These are phyloP conservation scores for Inga leiocalycina DNA, from an alignment of 306 rosid species.

Conservation along the genomic window DNA sequence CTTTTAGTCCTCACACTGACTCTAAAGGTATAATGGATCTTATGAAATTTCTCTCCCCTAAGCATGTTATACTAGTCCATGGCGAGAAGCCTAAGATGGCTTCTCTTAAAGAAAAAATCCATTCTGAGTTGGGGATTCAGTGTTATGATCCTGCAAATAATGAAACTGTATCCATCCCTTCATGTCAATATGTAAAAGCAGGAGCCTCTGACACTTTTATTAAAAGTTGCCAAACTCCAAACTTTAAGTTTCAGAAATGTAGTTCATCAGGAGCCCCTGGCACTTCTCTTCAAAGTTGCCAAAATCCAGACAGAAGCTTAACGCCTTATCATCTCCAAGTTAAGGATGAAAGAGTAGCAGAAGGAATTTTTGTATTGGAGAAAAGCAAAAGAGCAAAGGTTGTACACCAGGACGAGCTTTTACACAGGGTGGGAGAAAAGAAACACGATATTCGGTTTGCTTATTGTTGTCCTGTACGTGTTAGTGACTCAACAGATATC, in stretches of 20 bases:
- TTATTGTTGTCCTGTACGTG: conserved; percentile 42
- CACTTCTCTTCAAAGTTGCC: conserved; percentile 53
- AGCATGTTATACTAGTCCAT: conserved; percentile 86
- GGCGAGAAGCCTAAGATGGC: conserved; percentile 92
- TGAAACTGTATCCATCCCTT: conserved; percentile 60
- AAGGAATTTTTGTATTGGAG: conserved; percentile 70
- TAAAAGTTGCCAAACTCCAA: conserved; percentile 61
- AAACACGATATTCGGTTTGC: conserved; percentile 52
- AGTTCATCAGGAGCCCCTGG: conserved; percentile 49
- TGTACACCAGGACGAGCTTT: conserved; percentile 71
- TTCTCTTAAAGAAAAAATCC: conserved; percentile 71
- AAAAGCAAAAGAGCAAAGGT: conserved; percentile 56
- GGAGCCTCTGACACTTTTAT: conserved; percentile 56
- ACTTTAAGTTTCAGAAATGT: conserved; percentile 62
- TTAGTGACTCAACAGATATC: conserved; percentile 34
- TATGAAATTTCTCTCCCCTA: conserved; percentile 84
- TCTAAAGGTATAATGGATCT: conserved; percentile 98
- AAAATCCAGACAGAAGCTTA: conserved; percentile 40
- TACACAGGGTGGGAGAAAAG: conserved; percentile 57
- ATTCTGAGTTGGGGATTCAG: conserved; percentile 77
- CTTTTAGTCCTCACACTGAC: conserved; percentile 96
- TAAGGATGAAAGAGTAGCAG: conserved; percentile 69
- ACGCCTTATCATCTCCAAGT: conserved; percentile 52
- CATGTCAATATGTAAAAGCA: conserved; percentile 59
- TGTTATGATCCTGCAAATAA: conserved; percentile 83